These are phyloP conservation scores for Chaetoscypha palmicola DNA, from an alignment of 2,329 filamentous ascomycete genomes.

Conservation along the genomic window DNA sequence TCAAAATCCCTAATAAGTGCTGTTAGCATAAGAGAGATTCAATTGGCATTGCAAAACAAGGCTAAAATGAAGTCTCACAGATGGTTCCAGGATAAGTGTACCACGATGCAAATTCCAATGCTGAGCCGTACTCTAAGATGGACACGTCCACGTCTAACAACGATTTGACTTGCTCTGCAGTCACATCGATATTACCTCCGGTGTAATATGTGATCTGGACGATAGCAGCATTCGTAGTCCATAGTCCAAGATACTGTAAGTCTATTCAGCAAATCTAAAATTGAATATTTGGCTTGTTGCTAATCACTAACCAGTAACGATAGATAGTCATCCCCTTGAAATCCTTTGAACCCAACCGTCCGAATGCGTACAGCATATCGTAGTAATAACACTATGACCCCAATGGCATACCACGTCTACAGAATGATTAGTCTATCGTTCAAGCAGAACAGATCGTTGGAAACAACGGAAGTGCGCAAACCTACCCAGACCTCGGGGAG, in stretches of 20 bases:
- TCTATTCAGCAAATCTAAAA: too few species aligned
- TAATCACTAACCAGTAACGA: too few species aligned
- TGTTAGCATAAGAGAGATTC: too few species aligned
- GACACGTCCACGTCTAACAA: not conserved
- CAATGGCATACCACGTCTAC: slow-evolving; percentile 25
- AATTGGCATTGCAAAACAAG: too few species aligned
- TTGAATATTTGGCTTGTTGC: too few species aligned
- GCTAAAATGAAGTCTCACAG: too few species aligned
- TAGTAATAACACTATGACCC: slow-evolving; percentile 28
- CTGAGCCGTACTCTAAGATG: not conserved
- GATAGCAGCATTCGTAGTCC: slow-evolving; percentile 33
- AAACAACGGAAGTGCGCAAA: too few species aligned
- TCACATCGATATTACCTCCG: not conserved
- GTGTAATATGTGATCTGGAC: slow-evolving; percentile 31
- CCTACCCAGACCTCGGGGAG: slow-evolving; percentile 4
- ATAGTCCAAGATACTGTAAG: too few species aligned
- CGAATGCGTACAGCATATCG: slow-evolving; percentile 34
- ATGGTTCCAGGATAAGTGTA: not conserved
- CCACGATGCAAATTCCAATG: slow-evolving; percentile 5
- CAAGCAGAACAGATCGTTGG: too few species aligned
- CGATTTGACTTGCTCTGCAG: not conserved
- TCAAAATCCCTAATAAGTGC: slow-evolving; percentile 5
- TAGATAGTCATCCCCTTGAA: slow-evolving; percentile 37
- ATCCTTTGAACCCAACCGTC: slow-evolving; percentile 33
- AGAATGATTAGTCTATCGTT: not conserved